Evolutionary conservation across 768 basidiomycete species (phyloP).

Genomic region (Mycena sanguinolenta): DNA sequence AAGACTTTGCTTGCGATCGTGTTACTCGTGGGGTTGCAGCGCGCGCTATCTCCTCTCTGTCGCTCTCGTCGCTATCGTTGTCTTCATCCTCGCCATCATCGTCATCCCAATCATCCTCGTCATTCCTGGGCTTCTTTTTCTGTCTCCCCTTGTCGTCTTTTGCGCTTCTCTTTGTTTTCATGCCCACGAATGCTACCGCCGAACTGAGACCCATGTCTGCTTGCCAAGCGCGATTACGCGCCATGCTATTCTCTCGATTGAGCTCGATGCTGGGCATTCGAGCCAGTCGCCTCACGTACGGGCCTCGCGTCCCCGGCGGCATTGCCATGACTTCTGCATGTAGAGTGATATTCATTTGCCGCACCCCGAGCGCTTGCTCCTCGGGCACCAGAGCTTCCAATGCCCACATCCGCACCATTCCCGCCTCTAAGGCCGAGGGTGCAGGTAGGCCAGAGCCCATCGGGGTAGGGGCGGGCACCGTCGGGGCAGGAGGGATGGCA

Average conservation of each 20-base stretch:
- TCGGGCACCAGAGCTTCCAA: not conserved
- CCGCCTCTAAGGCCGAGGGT: not conserved
- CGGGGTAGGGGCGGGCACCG: too few species aligned
- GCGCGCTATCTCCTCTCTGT: too few species aligned
- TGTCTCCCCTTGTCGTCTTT: not conserved
- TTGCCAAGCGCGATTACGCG: not conserved
- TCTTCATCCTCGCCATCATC: not conserved
- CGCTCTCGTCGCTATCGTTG: not conserved
- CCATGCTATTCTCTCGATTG: constrained; percentile 1
- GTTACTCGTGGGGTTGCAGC: not conserved
- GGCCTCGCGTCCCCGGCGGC: not conserved
- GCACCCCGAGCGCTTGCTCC: not conserved
- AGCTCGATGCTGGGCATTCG: not conserved
- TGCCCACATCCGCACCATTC: not conserved
- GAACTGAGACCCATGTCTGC: not conserved
- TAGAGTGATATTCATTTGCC: not conserved
- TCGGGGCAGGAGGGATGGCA: too few species aligned
- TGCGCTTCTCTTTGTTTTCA: not conserved
- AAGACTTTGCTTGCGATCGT: not conserved
- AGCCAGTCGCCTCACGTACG: not conserved
- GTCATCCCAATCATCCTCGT: not conserved
- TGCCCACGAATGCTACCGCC: not conserved
- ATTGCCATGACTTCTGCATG: not conserved
- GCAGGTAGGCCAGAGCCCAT: too few species aligned
- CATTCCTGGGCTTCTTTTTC: not conserved